phyloP scores from a whole-genome alignment of 2,329 filamentous ascomycete genomes.

The Aspergillus cejpii region DNA sequence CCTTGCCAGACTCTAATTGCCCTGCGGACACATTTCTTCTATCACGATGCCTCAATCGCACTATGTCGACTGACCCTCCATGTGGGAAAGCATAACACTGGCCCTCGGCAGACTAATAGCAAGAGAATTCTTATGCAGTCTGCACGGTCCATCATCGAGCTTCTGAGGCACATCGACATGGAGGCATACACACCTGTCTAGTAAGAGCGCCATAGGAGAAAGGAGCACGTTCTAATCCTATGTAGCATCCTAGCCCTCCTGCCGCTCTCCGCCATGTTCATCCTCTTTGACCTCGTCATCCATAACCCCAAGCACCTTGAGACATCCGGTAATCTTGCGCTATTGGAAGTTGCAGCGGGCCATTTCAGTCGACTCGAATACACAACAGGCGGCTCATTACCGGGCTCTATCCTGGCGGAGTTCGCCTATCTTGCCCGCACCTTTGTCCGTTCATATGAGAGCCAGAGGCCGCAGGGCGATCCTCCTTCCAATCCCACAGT shows the following conservation, averaged over 20 bases:
- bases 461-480: no score
- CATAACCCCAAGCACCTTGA: slow-evolving; percentile 34
- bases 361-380: slow-evolving; percentile 41
- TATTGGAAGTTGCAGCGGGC: slow-evolving; percentile 40
- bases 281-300: slow-evolving; percentile 41
- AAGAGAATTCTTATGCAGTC: slow-evolving; percentile 27
- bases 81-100: no score
- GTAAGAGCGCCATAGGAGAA: slow-evolving; percentile 19
- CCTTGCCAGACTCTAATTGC: slow-evolving; percentile 21
- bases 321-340: slow-evolving; percentile 33
- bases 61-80: slow-evolving; percentile 28
- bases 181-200: slow-evolving; percentile 31
- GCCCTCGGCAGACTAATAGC: slow-evolving; percentile 19
- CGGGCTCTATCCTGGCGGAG: slow-evolving; percentile 34
- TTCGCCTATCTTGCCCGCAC: slow-evolving; percentile 39
- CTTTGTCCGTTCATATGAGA: no score
- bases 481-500: no score
- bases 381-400: slow-evolving; percentile 33
- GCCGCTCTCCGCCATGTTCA: slow-evolving; percentile 36
- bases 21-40: slow-evolving; percentile 27
- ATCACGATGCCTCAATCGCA: slow-evolving; percentile 29
- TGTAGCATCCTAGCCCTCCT: slow-evolving; percentile 29
- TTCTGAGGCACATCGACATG: slow-evolving; percentile 29
- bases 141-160: slow-evolving; percentile 30
- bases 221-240: neutral